These are phyloP conservation scores for Colletotrichum tofieldiae DNA, from an alignment of 2,329 filamentous ascomycete species.

Conservation along the genomic window DNA sequence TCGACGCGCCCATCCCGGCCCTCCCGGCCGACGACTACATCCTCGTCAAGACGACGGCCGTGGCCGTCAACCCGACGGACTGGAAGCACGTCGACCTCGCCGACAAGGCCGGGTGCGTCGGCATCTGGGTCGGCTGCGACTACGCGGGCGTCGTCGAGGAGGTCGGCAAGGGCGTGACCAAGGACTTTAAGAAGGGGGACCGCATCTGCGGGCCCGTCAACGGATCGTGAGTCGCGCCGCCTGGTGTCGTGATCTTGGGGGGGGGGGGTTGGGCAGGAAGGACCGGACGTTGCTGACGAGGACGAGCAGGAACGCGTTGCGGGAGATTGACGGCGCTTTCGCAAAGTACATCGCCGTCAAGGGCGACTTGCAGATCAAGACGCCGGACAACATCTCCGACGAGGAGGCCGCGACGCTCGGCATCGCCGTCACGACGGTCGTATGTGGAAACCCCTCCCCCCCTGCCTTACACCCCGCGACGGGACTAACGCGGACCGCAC, in stretches of 20 bases:
- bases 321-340: conserved; percentile 59
- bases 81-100: conserved; percentile 53
- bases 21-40: conserved; percentile 50
- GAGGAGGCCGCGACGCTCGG: conserved; percentile 64
- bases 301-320: conserved; percentile 43
- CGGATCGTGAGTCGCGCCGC: conserved; percentile 48
- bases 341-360: conserved; percentile 57
- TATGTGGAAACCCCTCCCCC: conserved; percentile 33
- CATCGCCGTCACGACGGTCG: conserved; percentile 61
- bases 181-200: conserved; percentile 63
- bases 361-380: conserved; percentile 59
- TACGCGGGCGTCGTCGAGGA: conserved; percentile 64
- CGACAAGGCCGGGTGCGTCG: conserved; percentile 42
- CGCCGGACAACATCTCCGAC: conserved; percentile 60
- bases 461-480: background rate
- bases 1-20: conserved; percentile 46
- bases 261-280: background rate
- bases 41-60: conserved; percentile 54
- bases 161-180: conserved; percentile 60
- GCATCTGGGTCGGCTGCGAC: conserved; percentile 58
- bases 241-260: background rate
- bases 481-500: background rate
- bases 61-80: conserved; percentile 56
- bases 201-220: conserved; percentile 59
- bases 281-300: conserved; percentile 7